Evolutionary conservation across 495 filamentous ascomycete genomes (phyloP), one percentile per base, ranked within the genome.

Genomic region (Haplographium delicatum): DNA sequence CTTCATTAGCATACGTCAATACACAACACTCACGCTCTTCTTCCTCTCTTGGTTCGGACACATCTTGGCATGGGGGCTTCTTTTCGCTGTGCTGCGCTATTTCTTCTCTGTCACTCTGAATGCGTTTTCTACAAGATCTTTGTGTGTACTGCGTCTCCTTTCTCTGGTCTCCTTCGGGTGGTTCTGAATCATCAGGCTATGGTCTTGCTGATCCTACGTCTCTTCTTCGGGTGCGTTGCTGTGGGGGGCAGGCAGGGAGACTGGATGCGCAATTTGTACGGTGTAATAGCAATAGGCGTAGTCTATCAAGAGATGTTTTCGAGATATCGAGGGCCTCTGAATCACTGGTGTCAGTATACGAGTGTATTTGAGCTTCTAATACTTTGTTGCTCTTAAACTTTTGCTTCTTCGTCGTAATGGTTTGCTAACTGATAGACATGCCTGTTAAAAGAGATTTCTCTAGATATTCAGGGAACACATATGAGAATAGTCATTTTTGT

Each of bases 281-380:
- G 59, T 62, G 59, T 62, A 62, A 62, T 62, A 62, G 59, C 59
- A 62, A 62, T 59, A 62, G 59, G 58, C 54, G 58, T 60, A 59
- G 59, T 61, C 53, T 57, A 57, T 57, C 51, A 51, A 60, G 54
- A 61, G 58, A 57, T 57, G 45, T 39, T 54, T 61, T 57, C 44
- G 47, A 55, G 46, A 47, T 35, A 22, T 47, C 26, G 37, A 19
- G 35, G 24, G 35, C 35, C 18, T 19, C 35, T 39, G 35, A 15
- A 39, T 39, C 16, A 15, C 22, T 15, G 35, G 35, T 39, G 35
- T 39, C 22, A n/a, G 35, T 39, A 39, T 39, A 39, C 35, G 15
- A 39, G 35, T 39, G 22, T 19, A 39, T 19, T 39, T 13, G 35
- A 39, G 13, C 22, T 19, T 19, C 9, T 39, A 19, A 19, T 39